phyloP scores from a whole-genome alignment of 257 asterid genomes.

The Oldenlandia corymbosa region DNA sequence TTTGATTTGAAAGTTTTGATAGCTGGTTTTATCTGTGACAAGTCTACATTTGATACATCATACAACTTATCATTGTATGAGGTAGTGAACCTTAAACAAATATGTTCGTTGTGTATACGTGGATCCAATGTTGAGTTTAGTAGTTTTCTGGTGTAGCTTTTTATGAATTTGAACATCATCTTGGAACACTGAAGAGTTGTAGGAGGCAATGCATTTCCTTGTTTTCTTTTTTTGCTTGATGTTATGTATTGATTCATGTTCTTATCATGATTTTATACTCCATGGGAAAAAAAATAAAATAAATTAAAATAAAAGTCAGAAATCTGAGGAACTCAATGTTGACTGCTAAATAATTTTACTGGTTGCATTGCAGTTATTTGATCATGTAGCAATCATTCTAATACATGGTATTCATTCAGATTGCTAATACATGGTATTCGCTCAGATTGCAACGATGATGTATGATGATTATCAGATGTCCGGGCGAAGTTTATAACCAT shows the following conservation, averaged over 20 bases:
- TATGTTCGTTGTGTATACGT: background rate
- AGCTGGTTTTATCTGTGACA: background rate
- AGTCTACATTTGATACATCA: background rate
- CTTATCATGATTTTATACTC: constrained; percentile 2
- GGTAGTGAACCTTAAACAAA: no score
- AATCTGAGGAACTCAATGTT: background rate
- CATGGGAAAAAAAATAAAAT: no score
- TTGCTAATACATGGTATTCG: constrained; percentile 55
- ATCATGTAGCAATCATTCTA: constrained; percentile 34
- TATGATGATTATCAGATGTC: constrained; percentile 67
- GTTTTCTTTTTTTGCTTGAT: background rate
- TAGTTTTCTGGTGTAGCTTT: background rate
- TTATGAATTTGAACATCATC: background rate
- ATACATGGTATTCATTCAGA: constrained; percentile 61
- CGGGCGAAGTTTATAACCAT: constrained; percentile 34
- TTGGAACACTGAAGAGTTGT: background rate
- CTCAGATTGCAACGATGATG: constrained; percentile 76
- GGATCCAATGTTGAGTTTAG: background rate
- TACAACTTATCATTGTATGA: no score
- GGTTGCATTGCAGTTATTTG: constrained; percentile 27
- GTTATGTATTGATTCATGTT: constrained; percentile 11
- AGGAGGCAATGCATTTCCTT: background rate
- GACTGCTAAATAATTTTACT: constrained; percentile 14
- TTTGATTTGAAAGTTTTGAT: background rate
- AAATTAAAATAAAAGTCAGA: background rate